phyloP scores from a whole-genome alignment of 176 grass and related monocot genomes.

The Pharus latifolius region DNA sequence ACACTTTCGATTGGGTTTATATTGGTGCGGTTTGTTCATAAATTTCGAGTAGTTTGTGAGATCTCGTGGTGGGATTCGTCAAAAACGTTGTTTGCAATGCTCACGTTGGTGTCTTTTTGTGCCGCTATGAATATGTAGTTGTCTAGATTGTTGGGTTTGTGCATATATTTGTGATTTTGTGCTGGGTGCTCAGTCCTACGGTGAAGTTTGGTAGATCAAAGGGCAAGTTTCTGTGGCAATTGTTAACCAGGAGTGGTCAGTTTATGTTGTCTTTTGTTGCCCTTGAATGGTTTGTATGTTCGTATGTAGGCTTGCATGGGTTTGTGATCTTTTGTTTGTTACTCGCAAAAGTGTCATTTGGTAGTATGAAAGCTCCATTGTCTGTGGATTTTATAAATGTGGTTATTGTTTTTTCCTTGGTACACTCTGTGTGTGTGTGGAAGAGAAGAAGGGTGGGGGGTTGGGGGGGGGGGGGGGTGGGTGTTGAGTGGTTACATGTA shows the following conservation, averaged over 20 bases:
- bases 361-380: neutral
- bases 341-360: neutral
- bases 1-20: no score
- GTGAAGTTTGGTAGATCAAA: neutral
- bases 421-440: no score
- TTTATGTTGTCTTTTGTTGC: neutral
- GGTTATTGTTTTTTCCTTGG: neutral
- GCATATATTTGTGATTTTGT: neutral
- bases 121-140: neutral
- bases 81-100: neutral
- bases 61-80: slow-evolving; percentile 14
- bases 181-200: neutral
- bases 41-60: slow-evolving; percentile 6
- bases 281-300: neutral
- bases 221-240: neutral
- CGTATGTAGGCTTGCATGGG: neutral
- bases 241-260: neutral
- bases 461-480: no score
- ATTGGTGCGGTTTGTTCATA: neutral
- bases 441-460: no score
- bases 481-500: no score
- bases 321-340: neutral
- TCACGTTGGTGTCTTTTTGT: slow-evolving; percentile 1
- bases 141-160: neutral
- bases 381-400: neutral